Base-by-base conservation (phyloP, 73 alveolate genomes). In the Symbiodinium natans region DNA sequence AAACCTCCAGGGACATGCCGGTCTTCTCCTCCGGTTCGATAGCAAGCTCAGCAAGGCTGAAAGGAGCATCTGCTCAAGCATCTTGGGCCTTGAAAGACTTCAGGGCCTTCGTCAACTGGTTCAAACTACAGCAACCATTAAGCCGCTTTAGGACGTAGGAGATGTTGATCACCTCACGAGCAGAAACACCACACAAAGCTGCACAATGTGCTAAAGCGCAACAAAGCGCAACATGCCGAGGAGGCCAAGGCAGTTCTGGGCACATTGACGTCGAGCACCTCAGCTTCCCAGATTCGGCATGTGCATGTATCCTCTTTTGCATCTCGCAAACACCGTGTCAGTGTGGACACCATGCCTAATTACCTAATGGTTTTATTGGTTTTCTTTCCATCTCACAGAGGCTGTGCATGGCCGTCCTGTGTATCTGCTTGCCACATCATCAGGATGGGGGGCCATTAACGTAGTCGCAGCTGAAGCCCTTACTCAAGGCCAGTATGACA, bases 141-240 rank as follows among this genome's bases (percentile, higher is more conserved):
- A 92, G 71, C 74, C 98, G 98, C 92, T 92, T 92, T 84, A 92
- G 46, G 34, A 92, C 98, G 43, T 92, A 83, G 40, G 98, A 92
- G n/a, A 92, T 48, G 43, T 92, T 92, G 92, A 92, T 75, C 43
- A 92, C 98, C 98, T 89, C 41, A 39, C 54, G 27, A 52, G 15
- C 71, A 52, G 71, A 29, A n/a, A n/a, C n/a, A n/a, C n/a, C n/a
- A 46, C 59, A 46, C 6, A 46, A 46, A 46, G 59, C 59, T 9
- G 59, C 59, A 13, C 21, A 46, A 63, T 23, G 13, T 6, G 6
- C 59, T 6, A 46, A 13, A n/a, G 71, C 71, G 23, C 1, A 52
- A 5, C 17, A 0, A 15, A 52, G 0, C 9, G 9, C 9, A 52
- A 52, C 71, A 0, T 5, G 27, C n/a, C 17, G 29, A 52, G 27